Evolutionary conservation across 148 eudicot species (phyloP), one percentile per base, ranked within the genome.

Genomic region (Hydrangea macrophylla): DNA sequence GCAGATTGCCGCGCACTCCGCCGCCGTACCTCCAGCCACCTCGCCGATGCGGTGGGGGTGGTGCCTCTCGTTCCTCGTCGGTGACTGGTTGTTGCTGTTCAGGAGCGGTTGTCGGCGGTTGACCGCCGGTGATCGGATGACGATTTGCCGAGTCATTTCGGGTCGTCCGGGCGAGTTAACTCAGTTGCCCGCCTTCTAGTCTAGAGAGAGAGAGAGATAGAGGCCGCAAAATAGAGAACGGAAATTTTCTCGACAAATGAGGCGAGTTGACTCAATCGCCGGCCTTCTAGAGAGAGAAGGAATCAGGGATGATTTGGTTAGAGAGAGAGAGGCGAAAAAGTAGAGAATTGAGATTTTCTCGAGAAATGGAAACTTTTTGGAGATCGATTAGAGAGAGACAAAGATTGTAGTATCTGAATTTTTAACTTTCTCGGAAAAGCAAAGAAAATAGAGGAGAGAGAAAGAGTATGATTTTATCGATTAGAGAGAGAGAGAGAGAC

Each of bases 21-120:
- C 97, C 69, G 97, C 76, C 27, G 97, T 75, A 0, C 88, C 84
- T 13, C 93, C 93, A 23, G 88, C 90, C 7, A 85, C 63, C 81
- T 88, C 97, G 39, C 92, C 94, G 64, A 78, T n/a, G 20, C 75
- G 28, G 27, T 54, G 65, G 7, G 32, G 37, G 0, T 30, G 18
- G 2, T 42, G 12, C 61, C 3, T 40, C n/a, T n/a, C n/a, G n/a
- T n/a, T n/a, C n/a, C n/a, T n/a, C n/a, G n/a, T n/a, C 17, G 64
- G 9, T 23, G 27, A 22, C 23, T 20, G 1, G 25, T 27, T 11
- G 18, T 27, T 9, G 24, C 20, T 36, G 1, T 1, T 48, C 53
- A 42, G 44, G 0, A 57, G 58, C 11, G 42, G 42, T 32, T 45
- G 64, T 13, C 28, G 24, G 42, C 63, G 51, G 39, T 37, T 40